phyloP scores from a whole-genome alignment of 192 early-diverging fungal genomes.

The Umbelopsis vinacea region DNA sequence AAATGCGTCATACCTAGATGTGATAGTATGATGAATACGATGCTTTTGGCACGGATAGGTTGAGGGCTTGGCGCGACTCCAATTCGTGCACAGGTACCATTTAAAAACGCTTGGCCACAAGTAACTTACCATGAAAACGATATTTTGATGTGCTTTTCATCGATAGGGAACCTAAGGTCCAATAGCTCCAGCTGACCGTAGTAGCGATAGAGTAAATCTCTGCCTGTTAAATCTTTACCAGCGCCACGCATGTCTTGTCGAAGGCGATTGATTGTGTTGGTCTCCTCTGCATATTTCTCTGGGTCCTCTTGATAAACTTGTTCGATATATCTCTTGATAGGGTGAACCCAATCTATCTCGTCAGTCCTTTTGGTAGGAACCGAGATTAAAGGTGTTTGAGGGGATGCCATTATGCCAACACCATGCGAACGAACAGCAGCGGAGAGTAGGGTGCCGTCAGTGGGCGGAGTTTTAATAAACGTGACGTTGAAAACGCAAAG shows the following conservation, averaged over 20 bases:
- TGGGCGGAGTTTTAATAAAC: neutral
- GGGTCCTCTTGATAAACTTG: conserved; percentile 92
- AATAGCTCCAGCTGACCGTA: conserved; percentile 95
- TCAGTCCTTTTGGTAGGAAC: conserved; percentile 88
- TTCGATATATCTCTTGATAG: conserved; percentile 87
- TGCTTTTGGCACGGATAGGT: neutral
- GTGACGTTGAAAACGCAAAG: neutral
- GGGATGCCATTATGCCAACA: conserved; percentile 31
- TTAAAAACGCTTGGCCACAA: neutral
- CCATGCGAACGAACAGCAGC: neutral
- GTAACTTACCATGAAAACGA: conserved; percentile 83
- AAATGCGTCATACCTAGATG: conserved; percentile 80
- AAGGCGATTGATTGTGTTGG: conserved; percentile 84
- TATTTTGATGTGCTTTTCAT: conserved; percentile 89
- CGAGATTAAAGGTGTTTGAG: conserved; percentile 59
- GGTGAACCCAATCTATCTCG: conserved; percentile 86
- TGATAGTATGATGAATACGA: neutral
- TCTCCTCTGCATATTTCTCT: conserved; percentile 84
- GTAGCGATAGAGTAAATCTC: conserved; percentile 95
- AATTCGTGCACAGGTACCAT: neutral
- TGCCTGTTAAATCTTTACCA: conserved; percentile 89
- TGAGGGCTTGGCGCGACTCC: conserved; percentile 18
- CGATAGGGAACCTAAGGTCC: conserved; percentile 91
- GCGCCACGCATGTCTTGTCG: conserved; percentile 96
- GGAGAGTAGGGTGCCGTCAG: neutral